Evolutionary conservation across 768 basidiomycete species (phyloP).

Genomic region (Boletus subcaerulescens): DNA sequence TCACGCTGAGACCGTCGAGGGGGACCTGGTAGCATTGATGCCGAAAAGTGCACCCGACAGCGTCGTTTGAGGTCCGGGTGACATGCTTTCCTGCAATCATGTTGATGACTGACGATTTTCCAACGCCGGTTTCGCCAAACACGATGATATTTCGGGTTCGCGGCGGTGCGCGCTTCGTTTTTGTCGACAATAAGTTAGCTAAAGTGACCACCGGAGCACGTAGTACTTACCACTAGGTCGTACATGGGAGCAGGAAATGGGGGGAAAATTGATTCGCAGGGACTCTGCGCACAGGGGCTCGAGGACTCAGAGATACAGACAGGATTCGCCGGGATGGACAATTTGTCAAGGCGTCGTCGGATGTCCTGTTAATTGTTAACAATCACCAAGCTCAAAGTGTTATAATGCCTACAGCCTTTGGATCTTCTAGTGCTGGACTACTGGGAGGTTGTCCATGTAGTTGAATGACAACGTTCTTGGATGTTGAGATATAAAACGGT

Average conservation of each 20-base stretch:
- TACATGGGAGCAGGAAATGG: slow-evolving; percentile 10
- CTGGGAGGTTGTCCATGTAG: background rate
- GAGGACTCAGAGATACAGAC: background rate
- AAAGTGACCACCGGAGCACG: background rate
- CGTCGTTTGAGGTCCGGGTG: slow-evolving; percentile 30
- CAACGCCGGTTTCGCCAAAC: slow-evolving; percentile 40
- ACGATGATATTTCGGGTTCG: slow-evolving; percentile 35
- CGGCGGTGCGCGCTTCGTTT: slow-evolving; percentile 3
- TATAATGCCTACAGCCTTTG: background rate
- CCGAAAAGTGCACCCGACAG: slow-evolving; percentile 35
- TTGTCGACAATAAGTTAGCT: background rate
- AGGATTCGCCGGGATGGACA: slow-evolving; percentile 11
- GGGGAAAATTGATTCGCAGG: slow-evolving; percentile 8
- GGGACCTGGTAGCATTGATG: slow-evolving; percentile 21
- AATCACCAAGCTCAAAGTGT: background rate
- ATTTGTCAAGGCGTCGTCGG: slow-evolving; percentile 4
- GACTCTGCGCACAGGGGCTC: slow-evolving; percentile 4
- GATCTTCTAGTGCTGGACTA: background rate
- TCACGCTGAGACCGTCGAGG: slow-evolving; percentile 17
- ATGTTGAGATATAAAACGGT: slow-evolving; percentile 2
- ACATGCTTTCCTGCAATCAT: slow-evolving; percentile 29
- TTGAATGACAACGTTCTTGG: slow-evolving; percentile 7
- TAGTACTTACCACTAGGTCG: slow-evolving; percentile 5
- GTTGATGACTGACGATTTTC: slow-evolving; percentile 44
- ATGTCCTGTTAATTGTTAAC: slow-evolving; percentile 10